phyloP scores from a whole-genome alignment of 1,284 basidiomycete genomes.

The Lentinula novae-zelandiae region DNA sequence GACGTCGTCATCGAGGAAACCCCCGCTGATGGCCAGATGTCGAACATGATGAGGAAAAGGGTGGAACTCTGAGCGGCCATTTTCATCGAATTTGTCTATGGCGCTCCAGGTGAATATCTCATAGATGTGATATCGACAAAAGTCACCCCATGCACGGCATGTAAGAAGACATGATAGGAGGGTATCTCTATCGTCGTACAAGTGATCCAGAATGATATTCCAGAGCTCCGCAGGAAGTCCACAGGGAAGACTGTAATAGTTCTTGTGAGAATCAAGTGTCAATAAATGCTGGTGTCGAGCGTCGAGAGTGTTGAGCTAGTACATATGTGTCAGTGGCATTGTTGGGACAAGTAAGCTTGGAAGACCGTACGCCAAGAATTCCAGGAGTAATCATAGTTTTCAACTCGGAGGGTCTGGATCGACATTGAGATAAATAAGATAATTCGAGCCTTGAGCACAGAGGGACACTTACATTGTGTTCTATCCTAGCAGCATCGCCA shows the following conservation, averaged over 20 bases:
- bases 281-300: conserved; percentile 2
- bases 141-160: conserved; percentile 11
- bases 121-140: conserved; percentile 17
- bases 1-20: not conserved
- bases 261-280: not conserved
- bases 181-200: conserved; percentile 15
- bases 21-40: not conserved
- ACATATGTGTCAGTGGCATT: not conserved
- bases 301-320: not conserved
- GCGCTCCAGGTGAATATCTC: not conserved
- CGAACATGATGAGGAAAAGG: conserved; percentile 1
- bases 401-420: not conserved
- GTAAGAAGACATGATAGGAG: conserved; percentile 16
- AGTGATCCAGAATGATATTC: conserved; percentile 19
- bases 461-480: not conserved
- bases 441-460: too few species aligned
- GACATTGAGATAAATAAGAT: not conserved
- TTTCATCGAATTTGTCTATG: not conserved
- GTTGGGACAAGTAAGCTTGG: not conserved
- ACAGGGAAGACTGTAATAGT: not conserved
- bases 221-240: conserved; percentile 15
- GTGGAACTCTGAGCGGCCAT: not conserved
- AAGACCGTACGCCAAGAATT: conserved; percentile 1
- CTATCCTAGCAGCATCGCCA: not conserved
- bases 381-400: not conserved